Percentiles rank a stretch among this genome's conserved stretches.
These are phyloP conservation scores for Suillus luteus DNA, from an alignment of 768 basidiomycete genomes.

Conservation along the genomic window DNA sequence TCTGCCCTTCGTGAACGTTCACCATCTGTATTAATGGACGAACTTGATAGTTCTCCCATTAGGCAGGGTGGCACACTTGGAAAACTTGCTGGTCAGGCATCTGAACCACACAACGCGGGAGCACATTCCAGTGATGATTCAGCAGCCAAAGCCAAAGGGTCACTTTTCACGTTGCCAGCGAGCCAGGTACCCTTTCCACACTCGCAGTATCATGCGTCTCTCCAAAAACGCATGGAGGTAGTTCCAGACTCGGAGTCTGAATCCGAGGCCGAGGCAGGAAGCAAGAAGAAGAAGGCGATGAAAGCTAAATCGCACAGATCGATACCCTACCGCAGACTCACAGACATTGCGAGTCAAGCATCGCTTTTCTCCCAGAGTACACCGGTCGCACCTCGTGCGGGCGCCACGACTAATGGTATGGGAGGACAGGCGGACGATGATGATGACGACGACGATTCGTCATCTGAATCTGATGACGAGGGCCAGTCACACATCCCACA, in stretches of 20 bases:
- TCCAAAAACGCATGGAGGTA: slow-evolving; percentile 16
- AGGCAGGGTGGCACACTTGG: not conserved
- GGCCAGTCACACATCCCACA: slow-evolving; percentile 57
- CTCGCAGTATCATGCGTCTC: slow-evolving; percentile 42
- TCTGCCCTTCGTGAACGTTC: slow-evolving; percentile 30
- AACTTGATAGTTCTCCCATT: slow-evolving; percentile 33
- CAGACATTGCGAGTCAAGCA: slow-evolving; percentile 46
- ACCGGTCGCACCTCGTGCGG: slow-evolving; percentile 28
- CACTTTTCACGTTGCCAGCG: slow-evolving; percentile 53
- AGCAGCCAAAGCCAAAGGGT: slow-evolving; percentile 15
- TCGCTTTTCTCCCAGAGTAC: slow-evolving; percentile 39
- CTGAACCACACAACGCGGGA: slow-evolving; percentile 7
- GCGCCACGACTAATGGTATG: slow-evolving; percentile 29
- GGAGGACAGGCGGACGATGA: slow-evolving; percentile 12
- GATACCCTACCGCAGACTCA: slow-evolving; percentile 47
- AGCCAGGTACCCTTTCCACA: slow-evolving; percentile 58
- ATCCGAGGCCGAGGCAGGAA: slow-evolving; percentile 42
- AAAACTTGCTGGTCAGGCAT: slow-evolving; percentile 18
- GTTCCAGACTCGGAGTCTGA: slow-evolving; percentile 26
- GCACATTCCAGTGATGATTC: slow-evolving; percentile 7
- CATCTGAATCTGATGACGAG: slow-evolving; percentile 41
- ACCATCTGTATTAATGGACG: slow-evolving; percentile 34
- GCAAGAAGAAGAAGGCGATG: slow-evolving; percentile 21
- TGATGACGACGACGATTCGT: slow-evolving; percentile 31
- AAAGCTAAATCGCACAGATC: slow-evolving; percentile 17